Evolutionary conservation across 441 rosid genomes (phyloP), one percentile per base, ranked within the genome.

Genomic region (Melastoma candidum): DNA sequence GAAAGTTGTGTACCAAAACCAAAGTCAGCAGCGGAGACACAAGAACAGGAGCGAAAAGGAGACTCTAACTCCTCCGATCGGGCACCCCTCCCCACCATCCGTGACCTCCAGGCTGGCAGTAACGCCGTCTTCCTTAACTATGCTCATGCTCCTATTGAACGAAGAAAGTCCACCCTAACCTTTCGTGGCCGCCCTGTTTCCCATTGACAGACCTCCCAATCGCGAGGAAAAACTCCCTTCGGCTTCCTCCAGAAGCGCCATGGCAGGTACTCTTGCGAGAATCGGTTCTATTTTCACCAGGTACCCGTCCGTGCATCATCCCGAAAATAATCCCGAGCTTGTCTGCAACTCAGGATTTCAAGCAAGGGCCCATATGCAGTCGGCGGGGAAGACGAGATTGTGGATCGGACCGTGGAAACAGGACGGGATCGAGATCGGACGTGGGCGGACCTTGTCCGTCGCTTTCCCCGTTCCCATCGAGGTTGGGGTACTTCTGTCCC

Each of bases 181-280:
- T 26, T 7, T 2, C 9, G 17, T 22, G 5, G 22, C 36, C 47
- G 7, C 17, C 4, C 27, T 26, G 11, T 36, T 22, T 57, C 29
- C 22, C 27, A 0, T 56, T 53, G n/a, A 10, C 67, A 61, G 77
- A 53, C 7, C 63, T 74, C 26, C 74, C 76, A 4, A 60, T 77
- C 11, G 74, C 78, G 39, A 64, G 77, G 53, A 77, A 59, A 62
- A 47, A 57, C 9, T 77, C 82, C 0, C 76, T 77, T 45, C 76
- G 64, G 10, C 54, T 77, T 73, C 50, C 57, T 77, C 41, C 65
- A 64, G 48, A 74, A 74, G 58, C 76, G 82, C 6, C 71, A 63
- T 1, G 51, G 53, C 27, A 68, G 76, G 78, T 65, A 57, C 27
- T 48, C 9, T 7, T 11, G 25, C 10, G 24, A 11, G 4, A 17